Evolutionary conservation across 805 yeast genomes (phyloP), one percentile per base, ranked within the genome.

Genomic region (Monosporozyma unispora): DNA sequence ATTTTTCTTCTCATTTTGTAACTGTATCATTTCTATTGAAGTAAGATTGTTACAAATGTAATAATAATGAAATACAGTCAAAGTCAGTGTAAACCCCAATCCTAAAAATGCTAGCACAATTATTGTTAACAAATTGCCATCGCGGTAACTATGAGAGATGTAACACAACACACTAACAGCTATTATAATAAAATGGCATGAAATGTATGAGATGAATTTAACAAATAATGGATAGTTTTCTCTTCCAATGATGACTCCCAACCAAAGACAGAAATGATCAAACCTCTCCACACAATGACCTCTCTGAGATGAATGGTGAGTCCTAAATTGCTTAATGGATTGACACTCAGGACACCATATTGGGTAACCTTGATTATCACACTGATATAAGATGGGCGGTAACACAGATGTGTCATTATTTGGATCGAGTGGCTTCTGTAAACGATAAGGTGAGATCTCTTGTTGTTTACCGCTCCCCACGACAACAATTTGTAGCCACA

Each of bases 241-340:
- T 51, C 77, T 75, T 0, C 96, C 96, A 42, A 90, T 78, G 4
- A 80, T 77, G 0, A 74, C 62, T 1, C 95, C 95, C 0, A 91
- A 65, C 83, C 87, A 88, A 0, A 79, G 60, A 62, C 98, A 90
- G 58, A 74, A 83, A 63, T 90, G 98, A 65, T 90, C 98, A 72
- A 86, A 84, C 50, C 76, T 72, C 0, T 86, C 80, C 0, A 89
- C 79, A 60, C 95, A 87, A 22, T 65, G 59, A 2, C 73, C 74
- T 47, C 68, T 47, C 45, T 75, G 71, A 3, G 76, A 71, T 38
- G 89, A 82, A 60, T 87, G 96, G 55, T 80, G 91, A 0, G 85
- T 64, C 47, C 96, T 71, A 23, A 79, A 76, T 1, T 82, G 73
- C 59, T 86, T 87, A 28, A 86, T 64, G 4, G 82, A 74, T 45